Conservation (phyloP, 2,329 filamentous ascomycete genomes). For the Hirsutella rhossiliensis region DNA sequence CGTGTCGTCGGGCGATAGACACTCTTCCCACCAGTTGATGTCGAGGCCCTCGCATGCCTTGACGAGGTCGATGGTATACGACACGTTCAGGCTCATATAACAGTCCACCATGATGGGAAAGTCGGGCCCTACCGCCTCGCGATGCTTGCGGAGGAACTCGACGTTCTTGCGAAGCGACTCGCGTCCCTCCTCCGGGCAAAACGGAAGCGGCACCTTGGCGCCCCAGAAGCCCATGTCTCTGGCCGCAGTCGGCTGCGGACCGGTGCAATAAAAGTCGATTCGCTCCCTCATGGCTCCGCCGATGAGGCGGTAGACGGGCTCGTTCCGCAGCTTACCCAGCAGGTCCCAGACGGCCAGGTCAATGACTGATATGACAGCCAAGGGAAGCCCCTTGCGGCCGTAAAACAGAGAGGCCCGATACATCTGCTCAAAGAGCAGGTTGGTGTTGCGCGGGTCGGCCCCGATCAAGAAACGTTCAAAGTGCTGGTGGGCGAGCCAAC, state of each 20-base stretch:
- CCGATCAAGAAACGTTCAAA: constrained; percentile 87
- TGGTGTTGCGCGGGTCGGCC: constrained; percentile 81
- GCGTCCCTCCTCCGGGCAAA: constrained; percentile 77
- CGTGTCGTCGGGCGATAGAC: constrained; percentile 79
- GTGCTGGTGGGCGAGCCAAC: constrained; percentile 88
- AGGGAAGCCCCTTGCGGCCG: constrained; percentile 79
- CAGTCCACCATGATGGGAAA: constrained; percentile 94
- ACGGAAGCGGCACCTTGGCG: constrained; percentile 81
- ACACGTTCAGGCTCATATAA: constrained; percentile 90
- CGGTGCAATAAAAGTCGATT: constrained; percentile 90
- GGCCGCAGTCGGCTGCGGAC: constrained; percentile 69
- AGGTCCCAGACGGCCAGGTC: constrained; percentile 90
- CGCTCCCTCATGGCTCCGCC: constrained; percentile 77
- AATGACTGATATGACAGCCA: constrained; percentile 88
- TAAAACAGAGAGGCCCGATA: constrained; percentile 96
- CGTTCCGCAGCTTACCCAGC: constrained; percentile 77
- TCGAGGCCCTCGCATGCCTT: constrained; percentile 72
- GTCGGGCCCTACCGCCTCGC: constrained; percentile 74
- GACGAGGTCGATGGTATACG: constrained; percentile 85
- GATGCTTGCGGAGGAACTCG: constrained; percentile 75
- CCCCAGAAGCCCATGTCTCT: constrained; percentile 83
- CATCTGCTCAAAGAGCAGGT: constrained; percentile 92
- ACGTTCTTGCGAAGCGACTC: constrained; percentile 79
- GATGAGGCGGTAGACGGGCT: constrained; percentile 91
- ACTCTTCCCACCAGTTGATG: constrained; percentile 98